Base-by-base conservation (phyloP, 2,329 filamentous ascomycete species). In the Sclerotinia minor region DNA sequence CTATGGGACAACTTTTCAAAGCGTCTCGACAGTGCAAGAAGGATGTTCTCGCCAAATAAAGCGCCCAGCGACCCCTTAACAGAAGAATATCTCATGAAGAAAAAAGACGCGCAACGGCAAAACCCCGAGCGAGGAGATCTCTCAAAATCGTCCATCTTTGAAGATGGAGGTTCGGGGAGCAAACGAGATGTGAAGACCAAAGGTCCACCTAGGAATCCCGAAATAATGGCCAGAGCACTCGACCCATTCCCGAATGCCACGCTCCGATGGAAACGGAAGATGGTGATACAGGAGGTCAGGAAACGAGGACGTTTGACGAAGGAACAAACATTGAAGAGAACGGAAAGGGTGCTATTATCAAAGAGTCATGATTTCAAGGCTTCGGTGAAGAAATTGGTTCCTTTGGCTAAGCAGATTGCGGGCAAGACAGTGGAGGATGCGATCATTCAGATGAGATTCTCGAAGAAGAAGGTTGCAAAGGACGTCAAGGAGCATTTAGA, bases 351-450 rank as follows among this genome's bases (percentile, higher is more conserved):
- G 73, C 75, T 84, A n/a, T 54, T 77, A 29, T 82, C 81, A 78
- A 89, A 89, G 79, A 92, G 89, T 70, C 85, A 89, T 58, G 85
- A 86, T 73, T 85, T 97, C 77, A 89, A 93, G 75, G 97, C 95
- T 2, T 92, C 89, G 60, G 83, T 92, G 71, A 99, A 99, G 87
- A 99, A 99, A 82, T 84, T 99, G 67, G 89, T 90, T 64, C 89
- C 91, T 74, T 81, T 99, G 61, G 89, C 94, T 32, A 87, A 90
- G 67, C 95, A 98, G 81, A 95, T 99, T 76, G 85, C 88, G 2
- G 95, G 95, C 72, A 98, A 97, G 85, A 89, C 89, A n/a, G 83
- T 99, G 70, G 92, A 96, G 68, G 94, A 99, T 47, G 95, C 95
- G 19, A 92, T 98, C 72, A 81, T 91, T 66, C 95, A 99, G 83